These are phyloP conservation scores for Microstegium vimineum DNA, from an alignment of 176 grass and related monocot species.

Conservation along the genomic window DNA sequence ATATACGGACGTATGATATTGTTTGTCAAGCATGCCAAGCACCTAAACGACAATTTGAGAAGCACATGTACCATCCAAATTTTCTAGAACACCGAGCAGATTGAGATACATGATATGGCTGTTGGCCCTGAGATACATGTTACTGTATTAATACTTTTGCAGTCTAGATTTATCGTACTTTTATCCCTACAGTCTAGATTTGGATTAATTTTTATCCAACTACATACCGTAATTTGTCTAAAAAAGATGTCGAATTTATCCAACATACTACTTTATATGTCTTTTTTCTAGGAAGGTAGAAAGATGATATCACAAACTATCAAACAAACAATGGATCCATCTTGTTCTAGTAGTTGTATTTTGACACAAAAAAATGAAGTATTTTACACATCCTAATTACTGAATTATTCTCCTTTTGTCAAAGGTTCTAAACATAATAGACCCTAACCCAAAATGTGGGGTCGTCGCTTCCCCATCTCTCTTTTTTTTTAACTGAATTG, in stretches of 20 bases:
- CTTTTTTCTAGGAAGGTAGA: background rate
- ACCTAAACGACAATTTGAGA: no score
- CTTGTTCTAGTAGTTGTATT: background rate
- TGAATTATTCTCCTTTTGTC: background rate
- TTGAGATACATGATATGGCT: no score
- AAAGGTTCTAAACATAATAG: background rate
- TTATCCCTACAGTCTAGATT: no score
- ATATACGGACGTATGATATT: background rate
- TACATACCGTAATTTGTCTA: background rate
- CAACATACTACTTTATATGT: background rate
- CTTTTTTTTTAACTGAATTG: no score
- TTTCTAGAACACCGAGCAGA: no score
- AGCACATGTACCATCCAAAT: no score
- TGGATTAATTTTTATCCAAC: background rate
- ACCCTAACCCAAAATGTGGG: background rate
- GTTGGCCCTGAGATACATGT: no score
- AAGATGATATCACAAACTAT: background rate
- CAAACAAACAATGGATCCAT: background rate
- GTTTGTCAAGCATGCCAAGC: no score
- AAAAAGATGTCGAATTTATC: background rate
- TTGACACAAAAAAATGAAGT: background rate
- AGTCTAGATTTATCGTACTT: no score
- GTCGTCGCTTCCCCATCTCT: background rate
- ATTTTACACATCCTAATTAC: background rate
- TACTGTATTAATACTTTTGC: no score